Evolutionary conservation across 257 asterid genomes (phyloP), one percentile per base, ranked within the genome.

Genomic region (Apocynum venetum): DNA sequence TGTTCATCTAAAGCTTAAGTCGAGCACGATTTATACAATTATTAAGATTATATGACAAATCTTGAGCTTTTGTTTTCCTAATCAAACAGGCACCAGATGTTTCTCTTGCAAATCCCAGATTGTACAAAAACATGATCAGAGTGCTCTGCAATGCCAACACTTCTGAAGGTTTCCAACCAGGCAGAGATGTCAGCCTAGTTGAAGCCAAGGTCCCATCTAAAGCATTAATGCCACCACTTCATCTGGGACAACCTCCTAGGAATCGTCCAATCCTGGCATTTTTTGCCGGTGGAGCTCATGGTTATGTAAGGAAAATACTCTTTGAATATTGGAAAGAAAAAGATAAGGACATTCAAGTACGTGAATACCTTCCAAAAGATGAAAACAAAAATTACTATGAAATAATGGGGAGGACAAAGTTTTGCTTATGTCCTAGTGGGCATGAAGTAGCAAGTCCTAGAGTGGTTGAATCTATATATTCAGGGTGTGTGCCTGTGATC

Each of bases 371-470:
- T 3, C 91, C 91, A 2, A 71, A 78, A 0, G 69, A 35, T 35
- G 25, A 80, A 36, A 51, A 76, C 56, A 6, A 49, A 19, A 76
- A 77, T 51, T 91, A 91, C 79, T 84, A 81, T n/a, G 85, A 82
- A 8, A 31, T 71, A 7, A 80, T 89, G 87, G 79, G 87, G 1
- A 75, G 73, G 0, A 71, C 95, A 0, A 85, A 75, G n/a, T 89
- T 76, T 72, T 91, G 91, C 78, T 71, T 88, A 48, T 89, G 93
- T 76, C 91, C 95, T 0, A 91, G 97, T 57, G 97, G 97, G 0
- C 88, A 85, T 53, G 95, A 89, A 82, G 97, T 88, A 11, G 97
- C 97, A 0, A 89, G 93, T 46, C 93, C 95, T 0, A 80, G 95
- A 80, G 12, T 87, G 46, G 66, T 85, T 6, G 96, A 90, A 79